These are phyloP conservation scores for Neonectria neomacrospora DNA, from an alignment of 2,329 filamentous ascomycete genomes.

Conservation along the genomic window DNA sequence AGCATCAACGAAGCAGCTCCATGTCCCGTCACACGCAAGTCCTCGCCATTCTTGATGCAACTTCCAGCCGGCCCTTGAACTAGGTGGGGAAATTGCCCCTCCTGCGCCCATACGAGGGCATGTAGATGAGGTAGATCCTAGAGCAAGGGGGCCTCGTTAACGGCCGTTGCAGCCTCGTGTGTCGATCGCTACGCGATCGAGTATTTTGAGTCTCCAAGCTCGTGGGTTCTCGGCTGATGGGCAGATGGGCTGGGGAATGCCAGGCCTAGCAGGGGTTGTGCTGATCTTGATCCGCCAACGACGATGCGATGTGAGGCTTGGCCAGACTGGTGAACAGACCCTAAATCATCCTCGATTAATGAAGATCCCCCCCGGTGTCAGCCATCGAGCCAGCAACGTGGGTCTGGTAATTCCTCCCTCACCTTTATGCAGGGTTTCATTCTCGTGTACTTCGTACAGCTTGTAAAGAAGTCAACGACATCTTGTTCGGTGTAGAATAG, in stretches of 20 bases:
- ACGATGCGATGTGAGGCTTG: slow-evolving; percentile 19
- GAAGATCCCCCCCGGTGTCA: slow-evolving; percentile 27
- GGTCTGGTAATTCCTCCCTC: background rate
- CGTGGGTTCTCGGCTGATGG: slow-evolving; percentile 43
- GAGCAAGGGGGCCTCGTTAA: slow-evolving; percentile 4
- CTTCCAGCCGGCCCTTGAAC: slow-evolving; percentile 12
- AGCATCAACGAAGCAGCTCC: slow-evolving; percentile 9
- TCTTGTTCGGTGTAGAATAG: slow-evolving; percentile 12
- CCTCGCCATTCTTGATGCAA: slow-evolving; percentile 27
- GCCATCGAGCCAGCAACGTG: slow-evolving; percentile 30
- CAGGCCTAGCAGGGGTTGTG: slow-evolving; percentile 38
- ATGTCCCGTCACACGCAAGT: slow-evolving; percentile 19
- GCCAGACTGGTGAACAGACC: background rate
- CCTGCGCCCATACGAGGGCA: slow-evolving; percentile 8
- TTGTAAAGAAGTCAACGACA: background rate
- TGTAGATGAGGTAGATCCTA: background rate
- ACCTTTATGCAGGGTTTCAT: background rate
- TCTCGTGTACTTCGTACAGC: background rate
- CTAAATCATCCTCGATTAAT: slow-evolving; percentile 17
- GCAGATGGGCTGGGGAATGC: slow-evolving; percentile 40
- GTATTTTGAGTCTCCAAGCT: slow-evolving; percentile 40
- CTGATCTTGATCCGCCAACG: slow-evolving; percentile 43
- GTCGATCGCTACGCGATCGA: slow-evolving; percentile 38
- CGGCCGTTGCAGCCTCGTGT: slow-evolving; percentile 33
- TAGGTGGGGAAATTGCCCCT: background rate